Percentiles rank a stretch among this genome's conserved stretches.
phyloP scores from a whole-genome alignment of 306 rosid species.

The Casuarina cunninghamiana region DNA sequence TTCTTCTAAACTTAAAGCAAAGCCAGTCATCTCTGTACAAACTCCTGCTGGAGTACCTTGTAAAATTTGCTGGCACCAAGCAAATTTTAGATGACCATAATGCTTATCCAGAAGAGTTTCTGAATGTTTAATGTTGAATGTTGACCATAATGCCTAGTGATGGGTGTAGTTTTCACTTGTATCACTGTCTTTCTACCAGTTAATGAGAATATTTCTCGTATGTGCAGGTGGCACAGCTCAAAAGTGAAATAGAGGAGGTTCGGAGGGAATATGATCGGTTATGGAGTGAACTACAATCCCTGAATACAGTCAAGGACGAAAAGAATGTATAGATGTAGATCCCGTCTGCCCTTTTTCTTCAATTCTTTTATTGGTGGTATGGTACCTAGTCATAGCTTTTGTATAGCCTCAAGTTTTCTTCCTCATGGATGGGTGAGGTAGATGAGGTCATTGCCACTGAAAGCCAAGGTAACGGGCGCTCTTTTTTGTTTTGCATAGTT shows the following conservation, averaged over 20 bases:
- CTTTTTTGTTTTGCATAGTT: background rate
- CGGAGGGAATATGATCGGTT: slow-evolving; percentile 37
- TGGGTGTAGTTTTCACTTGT: background rate
- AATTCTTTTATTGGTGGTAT: slow-evolving; percentile 27
- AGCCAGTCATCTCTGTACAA: background rate
- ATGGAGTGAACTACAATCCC: slow-evolving; percentile 38
- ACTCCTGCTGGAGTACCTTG: background rate
- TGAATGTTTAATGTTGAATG: background rate
- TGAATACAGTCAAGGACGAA: slow-evolving; percentile 47
- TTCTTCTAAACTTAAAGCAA: background rate
- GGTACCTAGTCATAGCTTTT: background rate
- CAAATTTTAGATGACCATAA: background rate
- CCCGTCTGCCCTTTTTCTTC: background rate
- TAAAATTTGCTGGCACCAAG: background rate
- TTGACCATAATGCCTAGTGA: background rate
- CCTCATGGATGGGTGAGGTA: background rate
- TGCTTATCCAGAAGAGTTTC: background rate
- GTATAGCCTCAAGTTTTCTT: background rate
- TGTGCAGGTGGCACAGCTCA: slow-evolving; percentile 59
- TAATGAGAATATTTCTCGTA: slow-evolving; percentile 15
- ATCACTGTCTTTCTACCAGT: background rate
- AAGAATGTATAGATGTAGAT: slow-evolving; percentile 30
- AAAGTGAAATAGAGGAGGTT: slow-evolving; percentile 49
- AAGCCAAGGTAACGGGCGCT: background rate
- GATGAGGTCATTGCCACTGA: background rate